These are phyloP conservation scores for Phytophthora idaei DNA, from an alignment of 352 stramenopile genomes.

Conservation along the genomic window DNA sequence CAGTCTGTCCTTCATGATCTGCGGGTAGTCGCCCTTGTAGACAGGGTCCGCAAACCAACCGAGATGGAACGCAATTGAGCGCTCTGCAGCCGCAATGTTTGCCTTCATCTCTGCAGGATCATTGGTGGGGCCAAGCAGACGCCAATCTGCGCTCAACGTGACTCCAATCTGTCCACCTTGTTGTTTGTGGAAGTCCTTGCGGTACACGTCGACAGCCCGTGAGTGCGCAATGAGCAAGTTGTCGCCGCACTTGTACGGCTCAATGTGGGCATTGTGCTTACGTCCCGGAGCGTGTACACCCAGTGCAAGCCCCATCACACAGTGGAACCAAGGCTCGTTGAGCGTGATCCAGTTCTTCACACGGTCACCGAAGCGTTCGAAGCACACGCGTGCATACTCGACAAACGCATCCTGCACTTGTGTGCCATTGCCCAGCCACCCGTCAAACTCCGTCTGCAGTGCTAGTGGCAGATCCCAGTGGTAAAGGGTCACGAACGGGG, in stretches of 20 bases:
- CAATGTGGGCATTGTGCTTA: slow-evolving; percentile 45
- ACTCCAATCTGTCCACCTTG: slow-evolving; percentile 88
- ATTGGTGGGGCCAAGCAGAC: slow-evolving; percentile 62
- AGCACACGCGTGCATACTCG: slow-evolving; percentile 88
- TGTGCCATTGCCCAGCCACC: slow-evolving; percentile 42
- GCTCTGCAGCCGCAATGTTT: slow-evolving; percentile 67
- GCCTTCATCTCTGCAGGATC: slow-evolving; percentile 53
- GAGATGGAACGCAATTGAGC: slow-evolving; percentile 85
- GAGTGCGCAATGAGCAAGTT: slow-evolving; percentile 90
- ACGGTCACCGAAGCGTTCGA: slow-evolving; percentile 89
- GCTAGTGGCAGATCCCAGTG: slow-evolving; percentile 60
- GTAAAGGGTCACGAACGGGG: slow-evolving; percentile 92
- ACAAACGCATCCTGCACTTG: slow-evolving; percentile 61
- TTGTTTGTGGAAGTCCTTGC: slow-evolving; percentile 67
- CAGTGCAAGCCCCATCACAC: slow-evolving; percentile 84
- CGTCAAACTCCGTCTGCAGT: slow-evolving; percentile 83
- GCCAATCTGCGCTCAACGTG: slow-evolving; percentile 89
- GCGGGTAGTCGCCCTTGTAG: slow-evolving; percentile 92
- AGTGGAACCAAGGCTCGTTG: slow-evolving; percentile 90
- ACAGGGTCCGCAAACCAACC: slow-evolving; percentile 93
- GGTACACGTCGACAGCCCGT: slow-evolving; percentile 82
- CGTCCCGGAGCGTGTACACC: slow-evolving; percentile 81
- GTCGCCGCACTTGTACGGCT: slow-evolving; percentile 86
- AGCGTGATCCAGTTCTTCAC: slow-evolving; percentile 94
- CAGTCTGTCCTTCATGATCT: slow-evolving; percentile 85